Base-by-base conservation (phyloP, 768 basidiomycete genomes). In the Auriscalpium vulgare region DNA sequence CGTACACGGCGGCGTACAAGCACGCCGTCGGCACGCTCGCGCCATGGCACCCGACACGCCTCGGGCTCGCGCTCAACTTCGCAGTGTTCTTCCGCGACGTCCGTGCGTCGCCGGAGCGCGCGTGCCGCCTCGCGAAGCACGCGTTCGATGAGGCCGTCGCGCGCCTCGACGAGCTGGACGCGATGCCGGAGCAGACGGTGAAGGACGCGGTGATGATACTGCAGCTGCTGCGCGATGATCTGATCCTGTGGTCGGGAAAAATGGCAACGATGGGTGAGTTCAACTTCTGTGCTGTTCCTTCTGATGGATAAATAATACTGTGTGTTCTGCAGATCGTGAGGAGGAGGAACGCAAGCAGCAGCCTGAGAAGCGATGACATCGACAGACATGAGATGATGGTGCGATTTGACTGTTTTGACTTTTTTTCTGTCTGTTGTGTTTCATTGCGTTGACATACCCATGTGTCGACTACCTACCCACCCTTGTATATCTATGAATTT, bases 21-120 rank as follows among this genome's bases (percentile, higher is more conserved):
- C 88, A 92, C 62, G 91, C 91, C 38, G 67, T 80, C 54, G 77
- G 79, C 56, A 84, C 87, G 64, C 80, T 95, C 52, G 83, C 82
- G 23, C 77, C 85, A 7, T 82, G 87, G 49, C 88, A 94, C 72
- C 91, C 92, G 55, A 94, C 92, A 59, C 82, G 91, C 63, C 75
- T 95, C 56, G 92, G 91, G 37, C 75, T 95, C 51, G 91, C 91
- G 37, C 78, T 95, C 65, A 95, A 94, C 74, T 93, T 95, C 73
- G 86, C 90, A n/a, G 92, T 95, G 51, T 95, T 89, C 75, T 93
- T 88, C 70, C 91, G 91, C 68, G 86, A 94, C 68, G 89, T 93
- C 64, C 79, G 83, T 61, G 84, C 85, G 69, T 88, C 86, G 67
- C 89, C 92, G 23, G 88, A 91, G 66, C 78, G 88, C 59, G 91